Evolutionary conservation across 805 yeast genomes (phyloP), one percentile per base, ranked within the genome.

Genomic region (Ogataea dorogensis): DNA sequence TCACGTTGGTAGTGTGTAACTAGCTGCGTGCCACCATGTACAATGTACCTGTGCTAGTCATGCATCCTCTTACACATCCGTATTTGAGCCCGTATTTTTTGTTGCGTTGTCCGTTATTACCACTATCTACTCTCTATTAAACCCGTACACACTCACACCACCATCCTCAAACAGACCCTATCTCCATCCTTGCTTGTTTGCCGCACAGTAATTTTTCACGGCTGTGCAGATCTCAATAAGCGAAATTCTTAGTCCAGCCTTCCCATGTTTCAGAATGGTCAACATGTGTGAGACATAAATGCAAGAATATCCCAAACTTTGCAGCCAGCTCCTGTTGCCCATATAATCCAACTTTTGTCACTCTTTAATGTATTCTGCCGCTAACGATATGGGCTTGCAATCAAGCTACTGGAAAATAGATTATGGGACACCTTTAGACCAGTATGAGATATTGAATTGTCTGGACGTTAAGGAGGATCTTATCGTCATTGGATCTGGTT

Each of bases 401-500:
- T 57, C 66, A 5, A 54, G 49, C 39, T 63, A 63, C 35, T 63
- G 68, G 68, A 54, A 54, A 33, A 42, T 63, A 7, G 56, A 49
- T n/a, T 36, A 25, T 13, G 31, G 46, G 5, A 27, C 35, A n/a
- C 23, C 38, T 3, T 28, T 22, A 17, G 46, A 44, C 30, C 40
- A 36, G 6, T 43, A 34, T 21, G 44, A 46, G 16, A 35, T 43
- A 4, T 37, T 77, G 24, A 75, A 77, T 0, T 63, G 77, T 2
- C 50, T 78, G 40, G 50, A 68, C 8, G 52, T 53, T 9, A 59
- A 58, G 29, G 45, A 43, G 2, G 53, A 52, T 17, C 61, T 68
- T 10, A 46, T 79, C 24, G 81, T 83, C 3, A 65, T 79, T 13
- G 67, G 80, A 2, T 70, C 77, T 27, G 81, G 73, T 12, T 59